A percentile compares a stretch with the other conserved stretches of the same genome.
Conservation (phyloP, 2,329 filamentous ascomycete genomes). For the Leptosphaerulina australis region DNA sequence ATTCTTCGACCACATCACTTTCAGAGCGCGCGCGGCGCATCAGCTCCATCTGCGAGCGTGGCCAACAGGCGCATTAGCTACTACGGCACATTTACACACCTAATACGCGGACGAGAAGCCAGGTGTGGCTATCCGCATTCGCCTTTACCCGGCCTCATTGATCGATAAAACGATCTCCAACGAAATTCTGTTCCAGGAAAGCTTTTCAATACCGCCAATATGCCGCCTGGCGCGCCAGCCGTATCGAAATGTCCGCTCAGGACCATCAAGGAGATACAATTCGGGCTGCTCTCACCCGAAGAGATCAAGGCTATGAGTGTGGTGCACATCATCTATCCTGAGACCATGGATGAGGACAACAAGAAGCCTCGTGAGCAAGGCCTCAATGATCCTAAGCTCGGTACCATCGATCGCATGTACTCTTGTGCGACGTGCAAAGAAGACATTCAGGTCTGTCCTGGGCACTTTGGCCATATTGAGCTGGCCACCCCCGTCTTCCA, state of each 20-base stretch:
- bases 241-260: conserved; percentile 72
- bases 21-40: conserved; percentile 45
- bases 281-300: conserved; percentile 94
- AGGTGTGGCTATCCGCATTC: conserved; percentile 37
- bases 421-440: conserved; percentile 97
- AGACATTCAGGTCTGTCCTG: conserved; percentile 93
- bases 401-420: conserved; percentile 93
- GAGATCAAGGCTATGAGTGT: conserved; percentile 99
- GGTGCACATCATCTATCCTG: conserved; percentile 93
- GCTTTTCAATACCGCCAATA: conserved; percentile 35
- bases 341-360: conserved; percentile 98
- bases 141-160: conserved; percentile 24
- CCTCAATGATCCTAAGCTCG: conserved; percentile 92
- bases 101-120: conserved; percentile 34
- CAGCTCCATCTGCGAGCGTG: conserved; percentile 21
- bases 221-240: conserved; percentile 95
- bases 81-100: conserved; percentile 24
- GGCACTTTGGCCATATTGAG: conserved; percentile 98
- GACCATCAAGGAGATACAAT: conserved; percentile 98
- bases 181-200: conserved; percentile 14
- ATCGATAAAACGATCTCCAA: conserved; percentile 24
- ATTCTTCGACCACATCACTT: conserved; percentile 39
- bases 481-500: conserved; percentile 96
- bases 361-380: conserved; percentile 88
- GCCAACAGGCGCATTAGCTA: conserved; percentile 25